phyloP scores from a whole-genome alignment of 192 early-diverging fungal species.

The Gigaspora rosea region DNA sequence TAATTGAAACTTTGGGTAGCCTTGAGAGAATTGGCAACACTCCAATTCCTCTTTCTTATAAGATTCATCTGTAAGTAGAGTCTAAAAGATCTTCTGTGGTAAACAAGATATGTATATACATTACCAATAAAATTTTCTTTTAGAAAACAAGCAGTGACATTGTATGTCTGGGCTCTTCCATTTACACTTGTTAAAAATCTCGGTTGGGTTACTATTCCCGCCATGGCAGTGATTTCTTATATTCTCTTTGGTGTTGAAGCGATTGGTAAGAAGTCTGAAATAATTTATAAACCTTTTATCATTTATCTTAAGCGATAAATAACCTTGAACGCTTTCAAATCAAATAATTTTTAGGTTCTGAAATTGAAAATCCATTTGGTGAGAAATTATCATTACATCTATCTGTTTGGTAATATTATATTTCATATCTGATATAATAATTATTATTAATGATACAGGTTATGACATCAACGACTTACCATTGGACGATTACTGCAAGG shows the following conservation, averaged over 20 bases:
- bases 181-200: constrained; percentile 57
- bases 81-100: background rate
- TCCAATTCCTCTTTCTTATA: constrained; percentile 70
- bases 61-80: constrained; percentile 61
- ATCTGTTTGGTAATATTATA: constrained; percentile 40
- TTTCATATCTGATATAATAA: background rate
- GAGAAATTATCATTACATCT: constrained; percentile 35
- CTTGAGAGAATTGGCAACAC: constrained; percentile 70
- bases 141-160: constrained; percentile 62
- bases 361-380: constrained; percentile 81
- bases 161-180: constrained; percentile 63
- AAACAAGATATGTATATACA: too few relatives aligned
- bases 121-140: background rate
- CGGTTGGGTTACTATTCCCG: constrained; percentile 55
- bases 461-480: constrained; percentile 60
- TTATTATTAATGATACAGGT: constrained; percentile 30
- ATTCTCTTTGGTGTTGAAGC: constrained; percentile 76
- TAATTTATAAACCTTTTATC: background rate
- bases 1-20: constrained; percentile 60
- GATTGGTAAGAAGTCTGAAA: constrained; percentile 43
- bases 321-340: too few relatives aligned
- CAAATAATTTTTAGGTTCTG: constrained; percentile 40
- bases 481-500: constrained; percentile 48
- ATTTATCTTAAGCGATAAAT: too few relatives aligned
- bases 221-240: constrained; percentile 64